Conservation (phyloP, 2,329 filamentous ascomycete genomes). For the Botrytis fragariae region DNA sequence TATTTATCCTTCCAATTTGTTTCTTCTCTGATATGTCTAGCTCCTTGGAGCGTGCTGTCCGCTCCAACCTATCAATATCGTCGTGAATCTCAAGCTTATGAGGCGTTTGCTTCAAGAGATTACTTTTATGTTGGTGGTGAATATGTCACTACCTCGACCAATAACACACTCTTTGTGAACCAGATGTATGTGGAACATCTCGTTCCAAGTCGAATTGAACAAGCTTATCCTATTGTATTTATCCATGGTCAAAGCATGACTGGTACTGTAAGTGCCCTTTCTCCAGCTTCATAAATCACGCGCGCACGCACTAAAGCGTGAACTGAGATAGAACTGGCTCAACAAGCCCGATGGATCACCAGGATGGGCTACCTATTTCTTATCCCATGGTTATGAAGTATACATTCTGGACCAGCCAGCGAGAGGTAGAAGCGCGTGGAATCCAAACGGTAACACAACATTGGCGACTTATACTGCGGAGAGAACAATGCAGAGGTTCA, state of each 20-base stretch:
- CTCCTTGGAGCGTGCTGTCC: not conserved
- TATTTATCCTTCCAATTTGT: not conserved
- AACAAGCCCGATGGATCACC: constrained; percentile 48
- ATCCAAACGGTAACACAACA: constrained; percentile 23
- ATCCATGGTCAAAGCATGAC: constrained; percentile 33
- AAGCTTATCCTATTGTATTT: constrained; percentile 32
- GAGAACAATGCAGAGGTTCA: constrained; percentile 34
- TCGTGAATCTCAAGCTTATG: not conserved
- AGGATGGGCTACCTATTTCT: constrained; percentile 49
- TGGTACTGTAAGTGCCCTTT: constrained; percentile 30
- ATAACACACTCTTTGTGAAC: constrained; percentile 27
- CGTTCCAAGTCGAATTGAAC: constrained; percentile 33
- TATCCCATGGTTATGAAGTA: constrained; percentile 45
- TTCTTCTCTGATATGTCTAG: not conserved
- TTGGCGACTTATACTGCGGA: constrained; percentile 26
- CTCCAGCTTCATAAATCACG: not conserved
- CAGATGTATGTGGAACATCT: constrained; percentile 57
- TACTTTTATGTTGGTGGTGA: constrained; percentile 35
- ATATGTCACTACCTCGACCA: constrained; percentile 25
- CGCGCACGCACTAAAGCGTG: not conserved
- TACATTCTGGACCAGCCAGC: constrained; percentile 42
- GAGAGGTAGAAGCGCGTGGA: constrained; percentile 18
- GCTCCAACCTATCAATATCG: not conserved
- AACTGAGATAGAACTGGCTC: constrained; percentile 42
- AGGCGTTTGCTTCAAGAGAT: constrained; percentile 7